Percentiles rank a stretch among this genome's conserved stretches.
Conservation (phyloP, 2,329 filamentous ascomycete genomes). For the Trichoderma koningii region DNA sequence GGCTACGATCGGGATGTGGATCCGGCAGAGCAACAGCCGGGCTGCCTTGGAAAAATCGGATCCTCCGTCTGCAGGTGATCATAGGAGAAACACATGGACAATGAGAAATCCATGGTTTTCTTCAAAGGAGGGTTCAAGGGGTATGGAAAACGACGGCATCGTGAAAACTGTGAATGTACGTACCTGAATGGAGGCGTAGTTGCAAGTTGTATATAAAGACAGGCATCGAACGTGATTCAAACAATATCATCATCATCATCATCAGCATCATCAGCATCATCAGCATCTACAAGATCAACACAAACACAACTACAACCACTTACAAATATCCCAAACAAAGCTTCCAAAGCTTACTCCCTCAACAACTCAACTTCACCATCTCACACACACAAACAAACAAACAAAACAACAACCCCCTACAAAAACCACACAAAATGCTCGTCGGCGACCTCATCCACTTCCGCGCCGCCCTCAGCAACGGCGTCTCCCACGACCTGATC, state of each 20-base stretch:
- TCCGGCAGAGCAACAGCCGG: slow-evolving; percentile 9
- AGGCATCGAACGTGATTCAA: not conserved
- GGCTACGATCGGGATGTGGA: slow-evolving; percentile 26
- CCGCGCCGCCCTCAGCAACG: slow-evolving; percentile 24
- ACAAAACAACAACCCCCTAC: not conserved
- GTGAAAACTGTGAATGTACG: slow-evolving; percentile 15
- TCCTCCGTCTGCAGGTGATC: slow-evolving; percentile 15
- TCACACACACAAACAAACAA: not conserved
- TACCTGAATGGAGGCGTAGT: slow-evolving; percentile 5
- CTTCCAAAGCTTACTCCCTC: not conserved
- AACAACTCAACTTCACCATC: not conserved
- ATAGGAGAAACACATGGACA: not conserved
- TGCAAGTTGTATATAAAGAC: slow-evolving; percentile 11
- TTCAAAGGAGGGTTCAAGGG: not conserved
- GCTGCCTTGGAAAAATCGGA: not conserved
- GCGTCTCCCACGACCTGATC: not conserved
- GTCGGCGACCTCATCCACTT: slow-evolving; percentile 36
- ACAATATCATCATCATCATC: not conserved
- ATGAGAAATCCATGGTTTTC: slow-evolving; percentile 11
- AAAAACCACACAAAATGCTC: slow-evolving; percentile 33
- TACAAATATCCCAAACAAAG: not conserved
- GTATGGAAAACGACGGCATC: slow-evolving; percentile 26
- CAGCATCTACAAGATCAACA: not conserved
- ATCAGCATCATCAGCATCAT: not conserved
- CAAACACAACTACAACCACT: not conserved